Evolutionary conservation across 2,329 filamentous ascomycete species (phyloP), one percentile per base, ranked within the genome.

Genomic region (Clarireedia paspali): DNA sequence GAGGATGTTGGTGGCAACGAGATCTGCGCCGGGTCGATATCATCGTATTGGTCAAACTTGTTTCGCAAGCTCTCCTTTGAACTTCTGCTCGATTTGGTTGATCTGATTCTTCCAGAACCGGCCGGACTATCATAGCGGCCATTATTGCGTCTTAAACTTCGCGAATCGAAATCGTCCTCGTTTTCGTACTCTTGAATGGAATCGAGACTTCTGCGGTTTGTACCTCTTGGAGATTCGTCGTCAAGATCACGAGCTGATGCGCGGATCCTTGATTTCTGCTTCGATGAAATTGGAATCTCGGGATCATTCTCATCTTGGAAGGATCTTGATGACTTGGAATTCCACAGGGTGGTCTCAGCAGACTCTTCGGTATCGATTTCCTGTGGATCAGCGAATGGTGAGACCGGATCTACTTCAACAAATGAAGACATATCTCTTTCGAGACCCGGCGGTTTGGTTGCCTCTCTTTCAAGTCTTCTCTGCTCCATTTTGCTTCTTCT

Each of bases 401-500:
- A 24, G n/a, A 59, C 48, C 30, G 59, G 38, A 39, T 53, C 53
- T 26, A 65, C 59, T 20, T 57, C 57, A 38, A 57, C 45, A 24
- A 60, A 62, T 7, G 62, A 59, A n/a, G 55, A 45, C 47, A 66
- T 62, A n/a, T 67, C 65, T 44, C 54, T 48, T 30, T 62, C 50
- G 27, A 54, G 74, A 71, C 59, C 72, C 48, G 67, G 66, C 34
- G 17, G 47, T 58, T 66, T 59, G 59, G 70, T 66, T 20, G 68
- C 67, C 15, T 70, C 71, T 65, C 77, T 77, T 30, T 77, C 73
- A 15, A 71, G 69, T 67, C 73, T 76, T 65, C 75, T 77, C 63
- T 73, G 73, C 58, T 78, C 75, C 65, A 78, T 79, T 63, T 76
- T 78, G 65, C 70, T 77, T 45, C 74, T 59, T 55, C 71, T 75